Evolutionary conservation across 106 monocot species (phyloP).

Genomic region (Vanilla planifolia): DNA sequence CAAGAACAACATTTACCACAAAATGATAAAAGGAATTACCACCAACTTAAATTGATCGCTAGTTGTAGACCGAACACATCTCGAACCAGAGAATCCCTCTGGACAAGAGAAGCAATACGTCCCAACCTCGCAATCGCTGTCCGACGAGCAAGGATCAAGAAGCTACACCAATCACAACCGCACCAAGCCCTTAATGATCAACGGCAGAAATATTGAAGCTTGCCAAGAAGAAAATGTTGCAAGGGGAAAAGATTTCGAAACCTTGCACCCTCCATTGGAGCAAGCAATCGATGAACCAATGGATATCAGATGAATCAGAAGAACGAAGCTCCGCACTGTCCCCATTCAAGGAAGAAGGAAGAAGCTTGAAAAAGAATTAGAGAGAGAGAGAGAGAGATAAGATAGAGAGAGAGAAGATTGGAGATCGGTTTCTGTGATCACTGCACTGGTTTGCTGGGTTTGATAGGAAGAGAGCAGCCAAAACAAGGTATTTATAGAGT

Average conservation of each 20-base stretch:
- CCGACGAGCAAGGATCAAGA: slow-evolving; percentile 28
- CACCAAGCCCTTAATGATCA: slow-evolving; percentile 1
- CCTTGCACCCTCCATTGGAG: slow-evolving; percentile 33
- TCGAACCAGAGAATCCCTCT: slow-evolving; percentile 24
- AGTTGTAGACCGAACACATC: slow-evolving; percentile 30
- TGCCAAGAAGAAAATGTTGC: background rate
- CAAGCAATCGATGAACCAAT: slow-evolving; percentile 20
- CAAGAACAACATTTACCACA: background rate
- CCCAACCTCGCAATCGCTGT: slow-evolving; percentile 43
- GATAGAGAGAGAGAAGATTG: background rate
- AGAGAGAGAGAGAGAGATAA: no score
- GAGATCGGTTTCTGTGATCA: no score
- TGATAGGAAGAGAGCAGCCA: no score
- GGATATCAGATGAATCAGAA: slow-evolving; percentile 5
- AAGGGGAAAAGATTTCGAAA: background rate
- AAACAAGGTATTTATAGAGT: no score
- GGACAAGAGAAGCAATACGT: slow-evolving; percentile 46
- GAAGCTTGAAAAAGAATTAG: background rate
- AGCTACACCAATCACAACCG: slow-evolving; percentile 10
- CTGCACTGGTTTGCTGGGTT: no score
- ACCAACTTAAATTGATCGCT: slow-evolving; percentile 31
- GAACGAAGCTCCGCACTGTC: background rate
- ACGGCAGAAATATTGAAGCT: background rate
- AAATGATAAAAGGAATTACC: slow-evolving; percentile 15
- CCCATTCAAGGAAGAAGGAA: slow-evolving; percentile 17